Base-by-base conservation (phyloP, 139 green algal genomes). In the Asterochloris sp. region DNA sequence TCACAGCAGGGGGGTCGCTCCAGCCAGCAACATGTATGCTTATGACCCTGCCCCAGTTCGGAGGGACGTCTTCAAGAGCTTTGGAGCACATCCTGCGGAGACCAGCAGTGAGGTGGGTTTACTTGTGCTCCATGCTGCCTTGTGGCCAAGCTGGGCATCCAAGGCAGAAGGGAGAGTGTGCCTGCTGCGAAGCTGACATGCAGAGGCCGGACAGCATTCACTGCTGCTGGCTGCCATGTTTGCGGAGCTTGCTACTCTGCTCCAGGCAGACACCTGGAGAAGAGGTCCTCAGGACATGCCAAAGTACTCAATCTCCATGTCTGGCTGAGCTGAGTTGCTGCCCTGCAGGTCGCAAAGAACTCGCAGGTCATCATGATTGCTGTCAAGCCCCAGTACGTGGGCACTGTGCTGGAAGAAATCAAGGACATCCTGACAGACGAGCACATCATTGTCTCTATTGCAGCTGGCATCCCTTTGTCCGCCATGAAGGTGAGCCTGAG, bases 351-450 rank as follows among this genome's bases (percentile, higher is more conserved):
- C 19, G 60, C 80, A 12, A 38, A 76, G 28, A 73, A 83, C 14
- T 64, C 62, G 16, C 69, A 78, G 23, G 47, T 83, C 14, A 73
- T 78, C 11, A 79, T 83, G 13, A 67, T 78, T 62, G 69, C 80
- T 69, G 80, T 98, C 24, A 98, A 99, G 91, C 96, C 96, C 15
- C 89, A 98, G 80, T 90, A 95, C 74, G 89, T 98, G 23, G 81
- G 79, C 0, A 61, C 61, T 1, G 88, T 98, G 11, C 79, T 98
- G 47, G 73, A 83, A 60, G 74, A 82, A 0, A 76, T 92, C 27
- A 82, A 83, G 16, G 85, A 83, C 10, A 69, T 83, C 54, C 14
- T 89, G 16, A 68, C 73, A n/a, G 60, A 38, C 12, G 67, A 77
- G 14, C 85, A 91, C 67, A 61, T 97, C 47, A 67, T 99, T 0